These are phyloP conservation scores for Coriolopsis trogii DNA, from an alignment of 1,284 basidiomycete species.

Conservation along the genomic window DNA sequence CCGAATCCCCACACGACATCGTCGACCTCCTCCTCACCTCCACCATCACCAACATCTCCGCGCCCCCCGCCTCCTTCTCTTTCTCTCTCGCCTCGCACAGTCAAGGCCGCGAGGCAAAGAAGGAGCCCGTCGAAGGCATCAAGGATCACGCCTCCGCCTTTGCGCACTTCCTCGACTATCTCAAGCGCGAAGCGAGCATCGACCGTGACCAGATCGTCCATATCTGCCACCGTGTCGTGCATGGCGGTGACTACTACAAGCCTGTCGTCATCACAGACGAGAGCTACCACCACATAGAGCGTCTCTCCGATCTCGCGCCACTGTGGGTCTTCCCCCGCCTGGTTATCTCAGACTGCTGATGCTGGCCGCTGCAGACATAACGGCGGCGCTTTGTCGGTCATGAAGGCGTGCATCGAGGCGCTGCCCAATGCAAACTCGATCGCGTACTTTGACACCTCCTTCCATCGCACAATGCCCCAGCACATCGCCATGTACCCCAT, in stretches of 20 bases:
- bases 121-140: slow-evolving; percentile 43
- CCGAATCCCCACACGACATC: slow-evolving; percentile 30
- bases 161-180: slow-evolving; percentile 56
- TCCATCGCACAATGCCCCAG: slow-evolving; percentile 75
- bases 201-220: slow-evolving; percentile 49
- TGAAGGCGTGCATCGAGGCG: slow-evolving; percentile 59
- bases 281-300: slow-evolving; percentile 72
- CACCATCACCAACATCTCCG: slow-evolving; percentile 57
- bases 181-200: slow-evolving; percentile 48
- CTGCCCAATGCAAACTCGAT: slow-evolving; percentile 67
- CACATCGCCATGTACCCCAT: slow-evolving; percentile 82
- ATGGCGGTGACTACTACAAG: slow-evolving; percentile 75
- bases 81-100: slow-evolving; percentile 38
- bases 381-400: slow-evolving; percentile 61
- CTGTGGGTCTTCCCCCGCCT: slow-evolving; percentile 50
- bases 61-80: slow-evolving; percentile 55
- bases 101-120: slow-evolving; percentile 35
- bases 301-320: slow-evolving; percentile 79
- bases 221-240: slow-evolving; percentile 79
- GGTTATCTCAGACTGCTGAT: not conserved
- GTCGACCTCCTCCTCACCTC: slow-evolving; percentile 52
- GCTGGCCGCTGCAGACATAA: slow-evolving; percentile 51
- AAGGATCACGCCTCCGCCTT: slow-evolving; percentile 68
- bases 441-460: slow-evolving; percentile 84
- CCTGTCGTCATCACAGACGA: slow-evolving; percentile 69